phyloP scores from a whole-genome alignment of 2,329 filamentous ascomycete genomes.

The Pezicula radicicola region DNA sequence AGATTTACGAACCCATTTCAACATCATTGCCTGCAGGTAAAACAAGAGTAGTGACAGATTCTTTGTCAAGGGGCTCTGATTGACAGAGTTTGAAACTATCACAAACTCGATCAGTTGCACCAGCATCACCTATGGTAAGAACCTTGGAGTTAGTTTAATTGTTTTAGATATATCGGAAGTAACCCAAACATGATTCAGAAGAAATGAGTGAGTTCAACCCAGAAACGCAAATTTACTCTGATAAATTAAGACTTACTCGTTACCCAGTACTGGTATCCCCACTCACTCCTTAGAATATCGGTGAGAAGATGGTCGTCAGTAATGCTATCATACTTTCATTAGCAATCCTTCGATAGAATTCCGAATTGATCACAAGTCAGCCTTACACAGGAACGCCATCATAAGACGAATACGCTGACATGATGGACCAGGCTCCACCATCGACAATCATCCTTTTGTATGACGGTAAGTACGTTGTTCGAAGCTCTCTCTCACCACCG shows the following conservation, averaged over 20 bases:
- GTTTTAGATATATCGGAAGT: too few species aligned
- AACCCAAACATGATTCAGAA: too few species aligned
- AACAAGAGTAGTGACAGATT: constrained; percentile 59
- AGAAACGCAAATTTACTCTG: too few species aligned
- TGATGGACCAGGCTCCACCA: constrained; percentile 63
- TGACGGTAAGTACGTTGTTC: constrained; percentile 53
- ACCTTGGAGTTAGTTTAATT: too few species aligned
- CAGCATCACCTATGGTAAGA: constrained; percentile 47
- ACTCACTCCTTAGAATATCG: constrained; percentile 66
- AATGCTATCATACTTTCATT: constrained; percentile 36
- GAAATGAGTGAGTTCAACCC: too few species aligned
- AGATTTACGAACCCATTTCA: constrained; percentile 50
- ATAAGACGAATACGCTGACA: constrained; percentile 74
- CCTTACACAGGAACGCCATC: constrained; percentile 57
- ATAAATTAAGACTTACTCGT: constrained; percentile 34
- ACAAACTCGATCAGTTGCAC: constrained; percentile 67
- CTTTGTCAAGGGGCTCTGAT: constrained; percentile 57
- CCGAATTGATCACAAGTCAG: too few species aligned
- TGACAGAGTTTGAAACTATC: constrained; percentile 62
- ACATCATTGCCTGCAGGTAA: constrained; percentile 69
- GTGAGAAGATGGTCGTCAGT: constrained; percentile 64
- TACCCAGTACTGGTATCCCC: constrained; percentile 69
- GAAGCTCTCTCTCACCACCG: constrained; percentile 49
- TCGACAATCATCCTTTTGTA: constrained; percentile 72
- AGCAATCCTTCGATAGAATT: too few species aligned